Base-by-base conservation (phyloP, 495 filamentous ascomycete genomes). In the Bathelium albidoporum region DNA sequence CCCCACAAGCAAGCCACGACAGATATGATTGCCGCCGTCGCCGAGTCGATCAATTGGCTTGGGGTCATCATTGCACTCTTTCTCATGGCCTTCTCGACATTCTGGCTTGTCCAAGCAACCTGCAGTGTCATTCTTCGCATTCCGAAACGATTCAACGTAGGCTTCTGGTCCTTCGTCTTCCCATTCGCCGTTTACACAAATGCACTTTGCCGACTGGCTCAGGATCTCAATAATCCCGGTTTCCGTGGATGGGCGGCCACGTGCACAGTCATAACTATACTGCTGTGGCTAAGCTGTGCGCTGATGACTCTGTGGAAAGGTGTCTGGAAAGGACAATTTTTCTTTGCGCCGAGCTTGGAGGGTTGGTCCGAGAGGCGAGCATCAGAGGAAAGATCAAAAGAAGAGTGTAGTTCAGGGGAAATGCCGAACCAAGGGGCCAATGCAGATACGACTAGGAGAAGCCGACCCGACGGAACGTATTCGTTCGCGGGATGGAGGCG, bases 111-210 rank as follows among this genome's bases (percentile, higher is more conserved):
- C 11, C 36, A 66, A 32, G 49, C 65, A 2, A 26, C 43, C 18
- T 28, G 20, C 49, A 43, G 31, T 12, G 53, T 66, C 32, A 28
- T 61, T 5, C 28, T 31, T 12, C 36, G 62, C 22, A 24, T 34
- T 10, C 65, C 65, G 1, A 66, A 65, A 36, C 20, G 29, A 32
- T 65, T 64, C 59, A 66, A 65, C 31, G 59, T 66, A 31, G 63
- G 65, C 43, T 53, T 66, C n/a, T 66, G 65, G 65, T 36, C 20
- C 31, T 60, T 65, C 32, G 41, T 55, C 32, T 66, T 66, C 32
- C 65, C 65, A n/a, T 36, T 62, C 22, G 65, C 32, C n/a, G 31
- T 44, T 2, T 66, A 66, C 45, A 52, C 63, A 2, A 59, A 64
- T 52, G 65, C 62, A n/a, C 45, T 52, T 24, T 22, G 31, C 24